A percentile compares a stretch with the other conserved stretches of the same genome.
Conservation (phyloP, 116 monocot genomes). For the Phalaenopsis hybrid region DNA sequence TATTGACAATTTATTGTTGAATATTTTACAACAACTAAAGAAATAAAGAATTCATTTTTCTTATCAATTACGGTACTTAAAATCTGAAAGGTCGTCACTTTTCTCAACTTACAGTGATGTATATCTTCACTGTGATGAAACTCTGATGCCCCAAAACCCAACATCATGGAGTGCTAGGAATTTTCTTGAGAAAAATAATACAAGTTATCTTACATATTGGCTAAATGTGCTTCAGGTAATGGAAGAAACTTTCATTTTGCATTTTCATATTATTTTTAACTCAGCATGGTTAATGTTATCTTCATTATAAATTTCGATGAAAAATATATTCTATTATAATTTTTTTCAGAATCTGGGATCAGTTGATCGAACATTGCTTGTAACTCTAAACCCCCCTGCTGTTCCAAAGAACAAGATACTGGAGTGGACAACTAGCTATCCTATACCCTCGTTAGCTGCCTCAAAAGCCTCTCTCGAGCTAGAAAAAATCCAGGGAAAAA, state of each 20-base stretch:
- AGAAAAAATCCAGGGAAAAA: constrained; percentile 71
- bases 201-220: constrained; percentile 85
- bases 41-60: not conserved
- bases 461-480: constrained; percentile 76
- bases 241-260: not conserved
- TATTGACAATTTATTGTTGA: not conserved
- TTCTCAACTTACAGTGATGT: constrained; percentile 52
- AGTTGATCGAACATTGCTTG: constrained; percentile 42
- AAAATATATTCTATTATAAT: not conserved
- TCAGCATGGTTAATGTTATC: not conserved
- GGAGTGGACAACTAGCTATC: constrained; percentile 71
- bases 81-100: not conserved
- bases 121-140: constrained; percentile 81
- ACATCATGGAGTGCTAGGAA: constrained; percentile 97
- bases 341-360: constrained; percentile 65
- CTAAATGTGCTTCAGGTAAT: constrained; percentile 92
- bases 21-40: not conserved
- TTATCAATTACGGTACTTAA: not conserved
- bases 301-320: not conserved
- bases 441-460: constrained; percentile 72
- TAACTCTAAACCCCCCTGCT: constrained; percentile 68
- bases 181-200: constrained; percentile 63
- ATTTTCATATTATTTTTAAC: not conserved
- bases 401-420: constrained; percentile 43
- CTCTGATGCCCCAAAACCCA: constrained; percentile 67